phyloP scores from a whole-genome alignment of 495 filamentous ascomycete species.

The Amorphotheca resinae region DNA sequence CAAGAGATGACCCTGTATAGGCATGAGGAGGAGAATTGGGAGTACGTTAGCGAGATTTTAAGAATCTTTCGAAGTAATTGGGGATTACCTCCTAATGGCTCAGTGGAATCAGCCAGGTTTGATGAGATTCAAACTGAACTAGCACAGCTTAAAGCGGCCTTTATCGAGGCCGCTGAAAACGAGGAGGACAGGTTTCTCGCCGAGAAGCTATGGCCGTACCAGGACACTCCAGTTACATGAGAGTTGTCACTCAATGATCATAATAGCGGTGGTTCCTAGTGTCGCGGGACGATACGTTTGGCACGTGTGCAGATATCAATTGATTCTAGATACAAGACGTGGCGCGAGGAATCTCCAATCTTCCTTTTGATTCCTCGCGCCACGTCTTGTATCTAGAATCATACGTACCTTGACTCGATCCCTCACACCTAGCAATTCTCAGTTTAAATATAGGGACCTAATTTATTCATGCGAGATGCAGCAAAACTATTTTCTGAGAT shows the following conservation, averaged over 20 bases:
- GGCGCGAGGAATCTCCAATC: too few relatives aligned
- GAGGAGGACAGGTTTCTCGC: constrained; percentile 21
- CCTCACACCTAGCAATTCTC: too few relatives aligned
- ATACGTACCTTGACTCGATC: too few relatives aligned
- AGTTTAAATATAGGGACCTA: too few relatives aligned
- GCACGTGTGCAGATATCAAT: too few relatives aligned
- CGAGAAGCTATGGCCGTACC: constrained; percentile 26
- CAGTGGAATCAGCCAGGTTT: constrained; percentile 9
- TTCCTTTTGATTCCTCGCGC: too few relatives aligned
- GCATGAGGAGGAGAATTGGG: constrained; percentile 19
- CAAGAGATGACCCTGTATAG: constrained; percentile 22
- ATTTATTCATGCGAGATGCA: too few relatives aligned
- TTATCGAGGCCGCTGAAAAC: constrained; percentile 19
- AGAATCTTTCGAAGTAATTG: constrained; percentile 10
- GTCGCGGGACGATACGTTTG: too few relatives aligned
- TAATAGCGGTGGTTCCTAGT: too few relatives aligned
- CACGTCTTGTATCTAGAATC: too few relatives aligned
- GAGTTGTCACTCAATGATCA: constrained; percentile 8
- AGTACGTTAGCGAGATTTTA: constrained; percentile 8
- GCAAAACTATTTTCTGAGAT: too few relatives aligned
- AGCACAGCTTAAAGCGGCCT: constrained; percentile 19
- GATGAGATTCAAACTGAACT: constrained; percentile 7
- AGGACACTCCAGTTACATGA: constrained; percentile 15
- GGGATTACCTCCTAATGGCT: constrained; percentile 11
- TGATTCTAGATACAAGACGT: too few relatives aligned